A percentile compares a stretch with the other conserved stretches of the same genome.
phyloP scores from a whole-genome alignment of 2,329 filamentous ascomycete genomes.

The Elsinoe necatrix region DNA sequence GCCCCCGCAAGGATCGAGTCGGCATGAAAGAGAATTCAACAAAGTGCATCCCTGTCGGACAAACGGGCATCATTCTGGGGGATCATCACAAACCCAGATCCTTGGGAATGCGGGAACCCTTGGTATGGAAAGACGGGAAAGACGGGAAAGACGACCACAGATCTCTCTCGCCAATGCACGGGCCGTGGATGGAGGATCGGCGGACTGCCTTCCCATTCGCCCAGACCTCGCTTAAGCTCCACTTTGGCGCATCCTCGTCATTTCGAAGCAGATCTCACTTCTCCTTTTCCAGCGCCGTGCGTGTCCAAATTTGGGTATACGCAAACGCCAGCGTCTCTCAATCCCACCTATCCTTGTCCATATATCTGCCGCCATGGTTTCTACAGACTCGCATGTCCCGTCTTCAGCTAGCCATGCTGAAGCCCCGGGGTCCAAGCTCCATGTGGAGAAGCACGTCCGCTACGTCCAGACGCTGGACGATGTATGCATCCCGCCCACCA shows the following conservation, averaged over 20 bases:
- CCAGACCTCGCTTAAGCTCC: background rate
- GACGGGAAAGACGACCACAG: background rate
- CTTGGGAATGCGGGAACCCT: constrained; percentile 6
- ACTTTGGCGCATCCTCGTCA: constrained; percentile 5
- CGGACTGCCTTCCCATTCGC: constrained; percentile 8
- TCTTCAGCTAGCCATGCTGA: background rate
- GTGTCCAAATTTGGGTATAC: constrained; percentile 4
- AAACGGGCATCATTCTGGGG: background rate
- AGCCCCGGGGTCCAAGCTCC: constrained; percentile 44
- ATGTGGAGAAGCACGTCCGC: constrained; percentile 64
- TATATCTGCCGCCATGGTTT: constrained; percentile 35
- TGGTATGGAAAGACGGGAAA: too few relatives aligned
- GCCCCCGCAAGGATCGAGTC: too few relatives aligned
- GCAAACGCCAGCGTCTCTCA: background rate
- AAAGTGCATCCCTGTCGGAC: background rate
- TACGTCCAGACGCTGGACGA: constrained; percentile 92
- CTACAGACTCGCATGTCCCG: background rate
- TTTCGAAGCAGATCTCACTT: constrained; percentile 1
- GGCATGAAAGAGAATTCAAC: background rate
- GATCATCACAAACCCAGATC: constrained; percentile 1
- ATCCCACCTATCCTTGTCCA: background rate
- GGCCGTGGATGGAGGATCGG: constrained; percentile 1
- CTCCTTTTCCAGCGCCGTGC: constrained; percentile 3
- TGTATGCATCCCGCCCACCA: constrained; percentile 42
- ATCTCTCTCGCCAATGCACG: background rate